phyloP scores from a whole-genome alignment of 495 filamentous ascomycete genomes.

The Aspergillus funiculosus region DNA sequence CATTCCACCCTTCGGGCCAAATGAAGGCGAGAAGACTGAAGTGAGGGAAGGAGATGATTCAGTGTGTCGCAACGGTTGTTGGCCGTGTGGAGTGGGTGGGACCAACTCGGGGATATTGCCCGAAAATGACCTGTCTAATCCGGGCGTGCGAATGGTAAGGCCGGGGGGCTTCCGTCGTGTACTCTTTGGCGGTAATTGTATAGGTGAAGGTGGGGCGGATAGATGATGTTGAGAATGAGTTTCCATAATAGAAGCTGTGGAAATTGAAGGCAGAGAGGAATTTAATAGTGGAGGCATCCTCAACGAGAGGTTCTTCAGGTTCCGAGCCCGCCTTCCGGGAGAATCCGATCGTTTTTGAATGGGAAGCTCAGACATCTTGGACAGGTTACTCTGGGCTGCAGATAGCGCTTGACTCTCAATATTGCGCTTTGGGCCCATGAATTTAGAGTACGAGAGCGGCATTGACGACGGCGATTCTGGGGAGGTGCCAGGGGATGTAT shows the following conservation, averaged over 20 bases:
- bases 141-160: constrained; percentile 62
- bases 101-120: constrained; percentile 33
- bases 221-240: constrained; percentile 44
- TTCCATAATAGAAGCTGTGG: constrained; percentile 43
- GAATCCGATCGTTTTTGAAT: constrained; percentile 44
- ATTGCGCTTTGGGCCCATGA: constrained; percentile 27
- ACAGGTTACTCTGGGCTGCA: constrained; percentile 19
- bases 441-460: constrained; percentile 39
- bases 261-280: constrained; percentile 43
- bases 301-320: constrained; percentile 89
- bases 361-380: constrained; percentile 31
- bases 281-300: constrained; percentile 60
- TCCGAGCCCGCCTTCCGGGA: constrained; percentile 69
- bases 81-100: constrained; percentile 46
- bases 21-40: constrained; percentile 52
- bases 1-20: constrained; percentile 59
- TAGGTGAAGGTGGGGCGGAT: constrained; percentile 75
- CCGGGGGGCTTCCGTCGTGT: constrained; percentile 70
- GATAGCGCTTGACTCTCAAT: constrained; percentile 24
- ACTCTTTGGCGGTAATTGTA: constrained; percentile 72
- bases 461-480: constrained; percentile 75
- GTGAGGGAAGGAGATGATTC: constrained; percentile 64
- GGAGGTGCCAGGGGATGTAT: constrained; percentile 86
- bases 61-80: constrained; percentile 50
- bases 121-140: constrained; percentile 39